phyloP scores from a whole-genome alignment of 2,329 filamentous ascomycete species.

The Calonectria pauciramosa region DNA sequence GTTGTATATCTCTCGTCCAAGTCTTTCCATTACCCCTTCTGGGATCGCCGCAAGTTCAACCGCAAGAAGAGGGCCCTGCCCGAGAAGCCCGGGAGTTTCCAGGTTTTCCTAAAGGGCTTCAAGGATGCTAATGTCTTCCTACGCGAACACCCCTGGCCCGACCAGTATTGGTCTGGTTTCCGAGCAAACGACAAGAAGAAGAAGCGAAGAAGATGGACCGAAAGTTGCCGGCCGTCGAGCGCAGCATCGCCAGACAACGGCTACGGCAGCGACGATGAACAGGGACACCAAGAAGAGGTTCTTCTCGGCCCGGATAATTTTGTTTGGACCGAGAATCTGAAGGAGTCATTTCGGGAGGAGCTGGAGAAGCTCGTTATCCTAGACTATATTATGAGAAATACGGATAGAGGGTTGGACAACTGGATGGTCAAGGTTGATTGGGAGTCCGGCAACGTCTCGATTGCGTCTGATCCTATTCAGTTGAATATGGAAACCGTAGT shows the following conservation, averaged over 20 bases:
- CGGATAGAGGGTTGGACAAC: conserved; percentile 95
- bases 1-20: conserved; percentile 95
- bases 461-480: conserved; percentile 83
- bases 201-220: conserved; percentile 76
- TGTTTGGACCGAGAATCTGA: conserved; percentile 88
- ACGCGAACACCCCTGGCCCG: conserved; percentile 96
- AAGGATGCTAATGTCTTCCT: conserved; percentile 98
- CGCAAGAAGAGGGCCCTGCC: conserved; percentile 89
- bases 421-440: conserved; percentile 99
- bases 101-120: conserved; percentile 96
- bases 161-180: conserved; percentile 82
- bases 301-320: conserved; percentile 71
- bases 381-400: conserved; percentile 99
- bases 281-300: conserved; percentile 62
- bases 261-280: conserved; percentile 74
- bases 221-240: conserved; percentile 79
- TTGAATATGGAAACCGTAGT: conserved; percentile 71
- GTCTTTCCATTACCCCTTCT: conserved; percentile 98
- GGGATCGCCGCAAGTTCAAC: conserved; percentile 91
- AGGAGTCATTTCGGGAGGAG: conserved; percentile 94
- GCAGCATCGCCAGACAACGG: conserved; percentile 69
- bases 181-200: conserved; percentile 76
- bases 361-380: conserved; percentile 97
- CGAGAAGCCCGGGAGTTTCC: conserved; percentile 93
- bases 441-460: conserved; percentile 84